Evolutionary conservation across 2,329 filamentous ascomycete species (phyloP).

Genomic region (Sporothrix protearum): DNA sequence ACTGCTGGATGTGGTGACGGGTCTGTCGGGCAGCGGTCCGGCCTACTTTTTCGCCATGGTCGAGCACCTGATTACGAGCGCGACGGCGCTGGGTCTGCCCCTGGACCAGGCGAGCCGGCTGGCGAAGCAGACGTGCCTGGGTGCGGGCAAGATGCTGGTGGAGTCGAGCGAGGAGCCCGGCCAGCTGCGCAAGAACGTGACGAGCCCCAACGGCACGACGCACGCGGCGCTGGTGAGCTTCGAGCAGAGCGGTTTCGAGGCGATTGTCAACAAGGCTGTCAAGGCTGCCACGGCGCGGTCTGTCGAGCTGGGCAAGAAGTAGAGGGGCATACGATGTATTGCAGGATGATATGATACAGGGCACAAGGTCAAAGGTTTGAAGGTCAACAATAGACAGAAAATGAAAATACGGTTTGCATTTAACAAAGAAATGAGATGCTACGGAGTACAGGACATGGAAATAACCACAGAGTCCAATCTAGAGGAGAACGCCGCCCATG

Average conservation of each 20-base stretch:
- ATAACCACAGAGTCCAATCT: not conserved
- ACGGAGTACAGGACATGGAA: not conserved
- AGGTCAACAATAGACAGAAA: not conserved
- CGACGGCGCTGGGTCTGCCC: conserved; percentile 43
- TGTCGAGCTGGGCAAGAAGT: conserved; percentile 41
- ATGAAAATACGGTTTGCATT: not conserved
- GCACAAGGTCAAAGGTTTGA: not conserved
- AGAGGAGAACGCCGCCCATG: conserved; percentile 2
- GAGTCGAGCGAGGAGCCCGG: conserved; percentile 45
- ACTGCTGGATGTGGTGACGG: conserved; percentile 49
- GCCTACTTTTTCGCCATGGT: conserved; percentile 54
- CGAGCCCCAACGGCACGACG: conserved; percentile 52
- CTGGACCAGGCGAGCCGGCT: conserved; percentile 48
- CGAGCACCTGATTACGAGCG: conserved; percentile 48
- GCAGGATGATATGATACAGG: not conserved
- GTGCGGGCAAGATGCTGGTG: conserved; percentile 51
- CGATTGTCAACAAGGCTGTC: conserved; percentile 45
- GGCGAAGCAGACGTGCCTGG: conserved; percentile 50
- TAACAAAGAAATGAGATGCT: not conserved
- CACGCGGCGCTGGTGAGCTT: conserved; percentile 49
- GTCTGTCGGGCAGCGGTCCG: conserved; percentile 49
- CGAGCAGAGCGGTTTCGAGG: conserved; percentile 43
- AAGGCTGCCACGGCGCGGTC: conserved; percentile 44
- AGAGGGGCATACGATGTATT: not conserved
- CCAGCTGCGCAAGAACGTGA: conserved; percentile 50